A percentile compares a stretch with the other conserved stretches of the same genome.
Evolutionary conservation across 1,284 basidiomycete genomes (phyloP).

Genomic region (Pyrrhoderma lamaoense): DNA sequence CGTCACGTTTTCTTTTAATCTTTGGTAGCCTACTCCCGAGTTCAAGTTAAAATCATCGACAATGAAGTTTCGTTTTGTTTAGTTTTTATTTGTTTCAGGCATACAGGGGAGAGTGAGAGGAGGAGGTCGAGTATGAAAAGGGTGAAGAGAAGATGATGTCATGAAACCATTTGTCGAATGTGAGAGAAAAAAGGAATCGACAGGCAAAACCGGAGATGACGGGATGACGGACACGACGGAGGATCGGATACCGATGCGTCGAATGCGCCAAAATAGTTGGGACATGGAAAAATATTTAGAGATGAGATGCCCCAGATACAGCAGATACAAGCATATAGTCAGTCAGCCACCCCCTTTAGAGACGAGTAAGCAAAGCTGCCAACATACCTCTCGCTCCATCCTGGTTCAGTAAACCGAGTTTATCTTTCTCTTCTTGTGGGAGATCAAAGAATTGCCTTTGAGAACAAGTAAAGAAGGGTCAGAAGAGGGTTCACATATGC

Average conservation of each 20-base stretch:
- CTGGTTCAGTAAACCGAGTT: constrained; percentile 53
- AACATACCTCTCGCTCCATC: constrained; percentile 67
- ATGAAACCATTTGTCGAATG: too few relatives aligned
- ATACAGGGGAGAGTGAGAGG: not conserved
- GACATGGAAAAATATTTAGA: not conserved
- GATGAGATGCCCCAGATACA: too few relatives aligned
- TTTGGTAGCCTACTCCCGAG: constrained; percentile 65
- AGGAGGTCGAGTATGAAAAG: not conserved
- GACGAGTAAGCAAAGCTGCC: not conserved
- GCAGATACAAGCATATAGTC: not conserved
- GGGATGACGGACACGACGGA: too few relatives aligned
- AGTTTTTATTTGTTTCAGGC: too few relatives aligned
- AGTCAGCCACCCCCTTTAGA: not conserved
- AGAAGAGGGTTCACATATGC: too few relatives aligned
- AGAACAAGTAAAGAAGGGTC: too few relatives aligned
- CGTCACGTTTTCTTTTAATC: constrained; percentile 76
- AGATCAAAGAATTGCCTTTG: constrained; percentile 57
- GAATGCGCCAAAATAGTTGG: not conserved
- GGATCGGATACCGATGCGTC: too few relatives aligned
- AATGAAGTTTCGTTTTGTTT: too few relatives aligned
- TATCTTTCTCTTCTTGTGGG: constrained; percentile 68
- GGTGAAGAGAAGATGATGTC: too few relatives aligned
- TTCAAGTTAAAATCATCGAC: too few relatives aligned
- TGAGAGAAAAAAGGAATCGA: too few relatives aligned
- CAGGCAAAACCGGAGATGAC: too few relatives aligned